phyloP scores from a whole-genome alignment of 1,284 basidiomycete species.

The Trametes sp. region DNA sequence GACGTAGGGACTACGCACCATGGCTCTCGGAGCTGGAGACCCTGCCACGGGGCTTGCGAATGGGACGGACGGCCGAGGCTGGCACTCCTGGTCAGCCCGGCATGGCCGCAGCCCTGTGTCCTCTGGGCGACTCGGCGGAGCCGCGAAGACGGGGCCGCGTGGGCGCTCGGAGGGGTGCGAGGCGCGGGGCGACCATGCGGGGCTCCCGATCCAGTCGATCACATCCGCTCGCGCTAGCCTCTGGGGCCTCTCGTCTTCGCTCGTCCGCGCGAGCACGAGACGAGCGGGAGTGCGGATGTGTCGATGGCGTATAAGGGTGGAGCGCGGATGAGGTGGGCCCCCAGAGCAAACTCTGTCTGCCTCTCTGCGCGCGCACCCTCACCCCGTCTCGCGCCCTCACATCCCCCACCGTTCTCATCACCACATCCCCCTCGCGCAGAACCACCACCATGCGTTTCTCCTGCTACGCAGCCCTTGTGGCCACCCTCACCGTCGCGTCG shows the following conservation, averaged over 20 bases:
- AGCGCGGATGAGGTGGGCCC: neutral
- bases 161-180: neutral
- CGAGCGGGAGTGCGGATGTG: neutral
- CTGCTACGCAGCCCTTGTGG: neutral
- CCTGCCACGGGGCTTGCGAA: too few relatives aligned
- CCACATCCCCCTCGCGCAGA: neutral
- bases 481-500: neutral
- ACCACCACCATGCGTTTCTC: neutral
- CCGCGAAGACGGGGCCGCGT: neutral
- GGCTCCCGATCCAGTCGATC: slow-evolving; percentile 9
- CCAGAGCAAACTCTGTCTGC: neutral
- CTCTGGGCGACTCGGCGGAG: too few relatives aligned
- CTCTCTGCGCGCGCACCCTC: too few relatives aligned
- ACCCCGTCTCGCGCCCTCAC: neutral
- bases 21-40: too few relatives aligned
- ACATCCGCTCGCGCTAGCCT: slow-evolving; percentile 8
- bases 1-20: too few relatives aligned
- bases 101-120: too few relatives aligned
- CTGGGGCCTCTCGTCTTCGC: neutral
- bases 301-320: neutral
- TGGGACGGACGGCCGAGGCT: too few relatives aligned
- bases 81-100: too few relatives aligned
- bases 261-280: neutral
- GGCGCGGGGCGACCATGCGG: neutral
- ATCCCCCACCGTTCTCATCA: neutral